Evolutionary conservation across 495 filamentous ascomycete species (phyloP).

Genomic region (Glarea lozoyensis): DNA sequence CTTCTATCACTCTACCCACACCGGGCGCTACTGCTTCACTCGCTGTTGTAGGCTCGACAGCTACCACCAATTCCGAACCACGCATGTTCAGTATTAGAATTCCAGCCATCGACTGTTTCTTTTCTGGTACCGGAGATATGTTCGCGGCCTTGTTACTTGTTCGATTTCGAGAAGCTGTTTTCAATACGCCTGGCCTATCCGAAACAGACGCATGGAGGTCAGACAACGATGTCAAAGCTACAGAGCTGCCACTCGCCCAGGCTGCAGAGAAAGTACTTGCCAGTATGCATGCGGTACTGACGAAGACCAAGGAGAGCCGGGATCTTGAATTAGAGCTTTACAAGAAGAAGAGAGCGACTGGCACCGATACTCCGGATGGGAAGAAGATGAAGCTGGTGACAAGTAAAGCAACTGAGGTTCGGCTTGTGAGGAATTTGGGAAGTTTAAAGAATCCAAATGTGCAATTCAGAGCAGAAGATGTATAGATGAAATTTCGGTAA

Average conservation of each 20-base stretch:
- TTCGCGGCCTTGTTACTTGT: slow-evolving; percentile 87
- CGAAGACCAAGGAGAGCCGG: slow-evolving; percentile 63
- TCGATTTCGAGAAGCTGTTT: slow-evolving; percentile 76
- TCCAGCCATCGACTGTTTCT: slow-evolving; percentile 82
- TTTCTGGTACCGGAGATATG: slow-evolving; percentile 96
- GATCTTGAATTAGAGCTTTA: slow-evolving; percentile 41
- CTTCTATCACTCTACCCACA: slow-evolving; percentile 54
- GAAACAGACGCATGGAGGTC: slow-evolving; percentile 56
- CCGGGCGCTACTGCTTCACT: slow-evolving; percentile 40
- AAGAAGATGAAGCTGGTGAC: slow-evolving; percentile 56
- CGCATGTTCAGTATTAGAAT: slow-evolving; percentile 63
- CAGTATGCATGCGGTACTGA: slow-evolving; percentile 82
- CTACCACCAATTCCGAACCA: slow-evolving; percentile 16
- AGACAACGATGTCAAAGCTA: slow-evolving; percentile 53
- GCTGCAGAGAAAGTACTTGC: slow-evolving; percentile 83
- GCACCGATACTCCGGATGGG: slow-evolving; percentile 35
- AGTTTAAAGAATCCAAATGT: slow-evolving; percentile 54
- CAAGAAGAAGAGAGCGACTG: slow-evolving; percentile 22
- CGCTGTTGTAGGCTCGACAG: slow-evolving; percentile 69
- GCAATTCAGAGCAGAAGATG: slow-evolving; percentile 45
- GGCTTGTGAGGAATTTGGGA: slow-evolving; percentile 61
- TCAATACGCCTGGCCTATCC: slow-evolving; percentile 30
- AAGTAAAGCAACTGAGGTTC: slow-evolving; percentile 74
- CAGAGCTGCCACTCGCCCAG: slow-evolving; percentile 70
- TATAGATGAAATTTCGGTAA: too few relatives aligned